Percentiles rank a stretch among this genome's conserved stretches.
Evolutionary conservation across 345 rosid genomes (phyloP).

Genomic region (Salix brachista): DNA sequence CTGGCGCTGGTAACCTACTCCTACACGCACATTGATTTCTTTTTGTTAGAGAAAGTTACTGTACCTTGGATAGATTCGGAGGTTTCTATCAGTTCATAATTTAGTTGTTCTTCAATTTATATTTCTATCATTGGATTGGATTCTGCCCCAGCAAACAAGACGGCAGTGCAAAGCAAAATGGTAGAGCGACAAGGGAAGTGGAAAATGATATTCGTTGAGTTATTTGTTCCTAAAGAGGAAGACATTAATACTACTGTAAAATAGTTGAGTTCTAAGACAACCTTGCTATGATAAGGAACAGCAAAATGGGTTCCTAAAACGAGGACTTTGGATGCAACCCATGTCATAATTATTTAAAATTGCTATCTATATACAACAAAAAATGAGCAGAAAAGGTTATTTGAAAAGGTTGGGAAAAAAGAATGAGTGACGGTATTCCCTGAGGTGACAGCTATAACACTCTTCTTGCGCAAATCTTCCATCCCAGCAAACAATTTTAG

Average conservation of each 20-base stretch:
- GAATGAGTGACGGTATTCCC: slow-evolving; percentile 6
- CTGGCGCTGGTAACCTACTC: no score
- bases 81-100: background rate
- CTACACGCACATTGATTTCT: background rate
- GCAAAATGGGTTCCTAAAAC: slow-evolving; percentile 24
- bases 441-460: slow-evolving; percentile 19
- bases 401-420: background rate
- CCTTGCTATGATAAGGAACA: slow-evolving; percentile 11
- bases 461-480: slow-evolving; percentile 27
- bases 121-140: background rate
- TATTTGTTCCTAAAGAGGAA: slow-evolving; percentile 3
- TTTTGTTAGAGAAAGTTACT: background rate
- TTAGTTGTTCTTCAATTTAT: background rate
- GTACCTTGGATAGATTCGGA: background rate
- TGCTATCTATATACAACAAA: slow-evolving; percentile 36
- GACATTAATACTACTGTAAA: background rate
- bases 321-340: slow-evolving; percentile 29
- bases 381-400: slow-evolving; percentile 24
- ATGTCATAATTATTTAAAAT: slow-evolving; percentile 20
- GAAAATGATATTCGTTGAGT: background rate
- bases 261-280: slow-evolving; percentile 3
- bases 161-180: background rate
- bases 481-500: slow-evolving; percentile 18
- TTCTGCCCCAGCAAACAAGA: background rate
- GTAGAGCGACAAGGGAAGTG: background rate